A percentile compares a stretch with the other conserved stretches of the same genome.
Evolutionary conservation across 805 yeast species (phyloP).

Genomic region (Hanseniaspora occidentalis): DNA sequence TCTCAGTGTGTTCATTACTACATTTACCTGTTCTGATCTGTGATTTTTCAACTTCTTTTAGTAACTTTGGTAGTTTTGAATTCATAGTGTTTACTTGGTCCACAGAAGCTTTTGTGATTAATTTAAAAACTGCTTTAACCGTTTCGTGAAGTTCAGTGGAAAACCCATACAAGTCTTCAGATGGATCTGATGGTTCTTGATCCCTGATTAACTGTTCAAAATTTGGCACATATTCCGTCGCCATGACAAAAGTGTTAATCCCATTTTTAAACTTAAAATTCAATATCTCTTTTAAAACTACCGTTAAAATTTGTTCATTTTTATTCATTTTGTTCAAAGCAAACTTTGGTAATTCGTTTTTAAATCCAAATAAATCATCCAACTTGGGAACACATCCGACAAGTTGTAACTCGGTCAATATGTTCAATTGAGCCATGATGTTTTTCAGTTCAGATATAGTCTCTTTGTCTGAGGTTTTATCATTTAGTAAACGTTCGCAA

Average conservation of each 20-base stretch:
- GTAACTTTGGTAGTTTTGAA: slow-evolving; percentile 24
- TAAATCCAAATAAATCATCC: slow-evolving; percentile 28
- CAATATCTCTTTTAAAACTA: slow-evolving; percentile 34
- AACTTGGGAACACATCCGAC: slow-evolving; percentile 42
- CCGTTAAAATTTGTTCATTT: slow-evolving; percentile 29
- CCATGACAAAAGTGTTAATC: slow-evolving; percentile 23
- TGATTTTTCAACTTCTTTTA: slow-evolving; percentile 34
- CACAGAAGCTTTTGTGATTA: slow-evolving; percentile 30
- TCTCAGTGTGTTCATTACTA: slow-evolving; percentile 27
- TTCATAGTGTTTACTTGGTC: slow-evolving; percentile 26
- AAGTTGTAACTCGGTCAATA: slow-evolving; percentile 45
- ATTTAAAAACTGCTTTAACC: background rate
- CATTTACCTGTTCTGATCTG: slow-evolving; percentile 58
- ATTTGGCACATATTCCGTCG: slow-evolving; percentile 37
- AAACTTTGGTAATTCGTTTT: slow-evolving; percentile 32
- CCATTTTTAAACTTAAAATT: slow-evolving; percentile 28
- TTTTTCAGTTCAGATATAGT: slow-evolving; percentile 28
- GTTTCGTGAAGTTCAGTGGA: slow-evolving; percentile 12
- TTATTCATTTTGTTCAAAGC: slow-evolving; percentile 24
- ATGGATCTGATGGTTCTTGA: too few relatives aligned
- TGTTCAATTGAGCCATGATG: slow-evolving; percentile 35
- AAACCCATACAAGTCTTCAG: slow-evolving; percentile 11
- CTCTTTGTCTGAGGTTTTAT: slow-evolving; percentile 28
- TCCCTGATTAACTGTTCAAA: too few relatives aligned
- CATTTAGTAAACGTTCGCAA: slow-evolving; percentile 18